Base-by-base conservation (phyloP, 306 rosid species). In the Prosopis cineraria region DNA sequence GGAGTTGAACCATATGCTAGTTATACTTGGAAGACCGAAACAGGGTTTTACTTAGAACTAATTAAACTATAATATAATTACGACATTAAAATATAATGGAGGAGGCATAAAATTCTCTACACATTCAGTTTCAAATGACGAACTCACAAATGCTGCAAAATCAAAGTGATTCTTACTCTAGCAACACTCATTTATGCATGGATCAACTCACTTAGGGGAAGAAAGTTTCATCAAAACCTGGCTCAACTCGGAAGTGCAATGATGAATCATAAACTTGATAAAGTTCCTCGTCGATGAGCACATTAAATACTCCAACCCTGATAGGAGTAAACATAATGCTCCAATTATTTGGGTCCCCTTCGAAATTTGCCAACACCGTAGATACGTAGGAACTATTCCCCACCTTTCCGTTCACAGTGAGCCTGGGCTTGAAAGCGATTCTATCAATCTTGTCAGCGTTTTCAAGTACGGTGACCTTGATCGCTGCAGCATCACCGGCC, bases 311-410 rank as follows among this genome's bases (percentile, higher is more conserved):
- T 62, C 98, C 98, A 40, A 81, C 85, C 20, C 76, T 85, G 5
- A 93, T 84, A 5, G 91, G 78, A 10, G 92, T 89, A 56, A 93
- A 93, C 59, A 29, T 80, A 33, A 93, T 84, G 63, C 70, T 91
- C 98, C 95, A 91, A 66, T 77, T 76, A 78, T 65, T 85, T 9
- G 83, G 78, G 37, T 89, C 88, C n/a, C 84, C 94, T 79, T 75
- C 31, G 12, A 93, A 87, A 87, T 83, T 80, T 1, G 64, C 77
- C 75, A 85, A 44, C 66, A 91, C 83, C 0, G 90, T 88, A 7
- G 98, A 91, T 16, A 88, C 79, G 36, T 70, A 82, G 53, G 92
- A 93, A 84, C 93, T 89, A 73, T 93, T 93, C 73, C 97, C 97
- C 30, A 29, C 69, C 82, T 84, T 91, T 62, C 90, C 98, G 76